phyloP scores from a whole-genome alignment of 2,329 filamentous ascomycete genomes.

The Colletotrichum caudatum region DNA sequence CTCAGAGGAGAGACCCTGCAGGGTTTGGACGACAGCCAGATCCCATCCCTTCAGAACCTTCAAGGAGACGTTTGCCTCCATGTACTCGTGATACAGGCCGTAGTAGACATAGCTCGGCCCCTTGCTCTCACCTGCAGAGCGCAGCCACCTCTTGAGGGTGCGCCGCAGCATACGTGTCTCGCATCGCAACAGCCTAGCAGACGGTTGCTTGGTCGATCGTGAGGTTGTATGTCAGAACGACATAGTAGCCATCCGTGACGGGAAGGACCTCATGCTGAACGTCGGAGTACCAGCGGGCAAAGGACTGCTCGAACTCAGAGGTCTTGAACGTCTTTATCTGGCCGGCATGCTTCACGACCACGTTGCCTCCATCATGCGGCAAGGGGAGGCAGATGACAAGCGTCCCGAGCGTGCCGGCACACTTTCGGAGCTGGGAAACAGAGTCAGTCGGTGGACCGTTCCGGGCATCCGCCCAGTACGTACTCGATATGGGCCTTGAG shows the following conservation, averaged over 20 bases:
- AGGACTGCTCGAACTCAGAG: constrained; percentile 43
- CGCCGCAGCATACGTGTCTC: constrained; percentile 41
- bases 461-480: neutral
- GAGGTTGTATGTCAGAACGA: constrained; percentile 67
- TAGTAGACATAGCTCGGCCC: constrained; percentile 46
- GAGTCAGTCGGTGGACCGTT: neutral
- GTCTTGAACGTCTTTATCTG: constrained; percentile 50
- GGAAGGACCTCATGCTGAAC: constrained; percentile 64
- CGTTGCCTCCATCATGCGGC: constrained; percentile 59
- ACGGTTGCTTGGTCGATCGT: constrained; percentile 44
- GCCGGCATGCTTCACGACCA: constrained; percentile 53
- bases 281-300: constrained; percentile 61
- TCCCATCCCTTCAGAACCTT: constrained; percentile 48
- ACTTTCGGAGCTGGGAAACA: constrained; percentile 54
- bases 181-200: constrained; percentile 37
- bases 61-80: constrained; percentile 49
- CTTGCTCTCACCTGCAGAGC: neutral
- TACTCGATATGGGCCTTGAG: constrained; percentile 61
- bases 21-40: constrained; percentile 43
- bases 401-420: constrained; percentile 62
- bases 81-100: constrained; percentile 51
- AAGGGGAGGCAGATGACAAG: constrained; percentile 63
- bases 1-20: constrained; percentile 45
- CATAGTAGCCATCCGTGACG: constrained; percentile 60
- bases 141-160: constrained; percentile 48